Percentiles rank a stretch among this genome's conserved stretches.
Evolutionary conservation across 208 protist species (phyloP).

Genomic region (Leishmania amazonensis): DNA sequence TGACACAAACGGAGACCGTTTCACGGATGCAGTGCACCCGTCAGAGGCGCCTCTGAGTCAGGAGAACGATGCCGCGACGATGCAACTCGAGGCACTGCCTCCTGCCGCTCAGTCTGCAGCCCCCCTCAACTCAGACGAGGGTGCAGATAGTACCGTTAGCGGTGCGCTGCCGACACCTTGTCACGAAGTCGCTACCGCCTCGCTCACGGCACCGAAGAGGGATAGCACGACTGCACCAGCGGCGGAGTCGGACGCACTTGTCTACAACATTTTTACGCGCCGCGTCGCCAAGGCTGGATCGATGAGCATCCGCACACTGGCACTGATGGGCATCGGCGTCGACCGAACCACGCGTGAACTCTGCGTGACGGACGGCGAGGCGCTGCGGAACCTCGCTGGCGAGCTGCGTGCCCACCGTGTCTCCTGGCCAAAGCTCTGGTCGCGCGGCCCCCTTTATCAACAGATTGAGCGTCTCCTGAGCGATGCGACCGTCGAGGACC

Average conservation of each 20-base stretch:
- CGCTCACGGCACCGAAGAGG: neutral
- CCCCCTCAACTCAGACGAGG: neutral
- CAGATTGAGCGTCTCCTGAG: slow-evolving; percentile 48
- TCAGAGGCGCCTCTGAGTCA: neutral
- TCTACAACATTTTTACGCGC: slow-evolving; percentile 88
- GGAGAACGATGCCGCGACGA: neutral
- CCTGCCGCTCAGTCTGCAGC: neutral
- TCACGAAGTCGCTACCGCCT: neutral
- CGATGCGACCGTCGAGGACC: slow-evolving; percentile 25
- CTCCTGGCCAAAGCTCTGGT: slow-evolving; percentile 71
- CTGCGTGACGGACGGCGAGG: slow-evolving; percentile 38
- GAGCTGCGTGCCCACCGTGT: slow-evolving; percentile 48
- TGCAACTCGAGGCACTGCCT: neutral
- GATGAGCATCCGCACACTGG: slow-evolving; percentile 45
- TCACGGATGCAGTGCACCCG: neutral
- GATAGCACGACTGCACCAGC: neutral
- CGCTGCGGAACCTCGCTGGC: slow-evolving; percentile 41
- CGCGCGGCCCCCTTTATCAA: slow-evolving; percentile 41
- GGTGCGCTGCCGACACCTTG: neutral
- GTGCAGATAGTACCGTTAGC: neutral
- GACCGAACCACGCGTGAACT: slow-evolving; percentile 48
- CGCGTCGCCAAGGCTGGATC: slow-evolving; percentile 63
- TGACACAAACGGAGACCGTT: neutral
- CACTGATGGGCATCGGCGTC: slow-evolving; percentile 67
- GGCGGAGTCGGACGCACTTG: slow-evolving; percentile 27